phyloP scores from a whole-genome alignment of 2,329 filamentous ascomycete genomes.

The Coniella lustricola region DNA sequence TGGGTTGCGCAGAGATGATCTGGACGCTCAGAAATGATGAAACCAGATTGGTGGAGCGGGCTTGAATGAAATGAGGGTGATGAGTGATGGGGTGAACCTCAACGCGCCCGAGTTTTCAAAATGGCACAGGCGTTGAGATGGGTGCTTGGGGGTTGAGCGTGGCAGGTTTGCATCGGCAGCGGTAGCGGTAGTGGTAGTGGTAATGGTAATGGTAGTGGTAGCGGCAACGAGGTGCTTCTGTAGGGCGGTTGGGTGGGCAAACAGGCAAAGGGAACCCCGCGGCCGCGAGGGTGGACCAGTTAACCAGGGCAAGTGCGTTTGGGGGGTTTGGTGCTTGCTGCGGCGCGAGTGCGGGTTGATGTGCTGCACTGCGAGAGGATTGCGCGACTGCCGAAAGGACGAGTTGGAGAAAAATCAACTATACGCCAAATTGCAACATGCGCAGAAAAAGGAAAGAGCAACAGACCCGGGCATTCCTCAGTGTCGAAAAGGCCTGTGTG shows the following conservation, averaged over 20 bases:
- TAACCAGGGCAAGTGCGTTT: neutral
- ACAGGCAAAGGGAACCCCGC: slow-evolving; percentile 3
- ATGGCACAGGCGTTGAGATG: slow-evolving; percentile 3
- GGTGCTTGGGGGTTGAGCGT: slow-evolving; percentile 5
- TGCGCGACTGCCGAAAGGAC: too few species aligned
- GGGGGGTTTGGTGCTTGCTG: neutral
- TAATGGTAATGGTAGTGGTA: neutral
- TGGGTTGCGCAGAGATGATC: slow-evolving; percentile 27
- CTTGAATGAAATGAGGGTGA: slow-evolving; percentile 24
- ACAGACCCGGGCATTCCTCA: neutral
- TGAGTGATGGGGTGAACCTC: slow-evolving; percentile 13
- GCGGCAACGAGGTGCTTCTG: neutral
- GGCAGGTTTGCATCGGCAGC: too few species aligned
- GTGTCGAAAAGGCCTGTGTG: neutral
- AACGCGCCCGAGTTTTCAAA: slow-evolving; percentile 13
- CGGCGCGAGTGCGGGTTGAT: neutral
- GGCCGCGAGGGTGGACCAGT: neutral
- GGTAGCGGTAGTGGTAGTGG: too few species aligned
- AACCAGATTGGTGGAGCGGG: slow-evolving; percentile 29
- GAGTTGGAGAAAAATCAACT: too few species aligned
- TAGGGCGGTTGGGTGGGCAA: neutral
- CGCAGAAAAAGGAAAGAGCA: neutral
- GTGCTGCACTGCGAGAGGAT: neutral
- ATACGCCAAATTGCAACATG: too few species aligned
- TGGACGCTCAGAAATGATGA: slow-evolving; percentile 26